These are phyloP conservation scores for Miscanthus sacchariflorus DNA, from an alignment of 202 grass and related monocot species.

Conservation along the genomic window DNA sequence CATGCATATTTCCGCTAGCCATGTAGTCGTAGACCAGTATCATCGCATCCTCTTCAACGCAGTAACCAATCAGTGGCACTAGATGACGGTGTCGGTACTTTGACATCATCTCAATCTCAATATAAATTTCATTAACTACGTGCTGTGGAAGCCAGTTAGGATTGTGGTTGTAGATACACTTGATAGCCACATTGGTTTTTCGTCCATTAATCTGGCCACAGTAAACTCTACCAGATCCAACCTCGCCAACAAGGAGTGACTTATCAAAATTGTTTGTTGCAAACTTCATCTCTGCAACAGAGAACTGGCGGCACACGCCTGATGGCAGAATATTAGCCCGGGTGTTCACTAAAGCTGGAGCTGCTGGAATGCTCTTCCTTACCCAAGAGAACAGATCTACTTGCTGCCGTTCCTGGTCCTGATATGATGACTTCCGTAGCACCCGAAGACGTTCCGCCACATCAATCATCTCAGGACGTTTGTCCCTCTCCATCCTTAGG, in stretches of 20 bases:
- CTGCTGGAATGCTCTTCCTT: background rate
- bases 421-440: background rate
- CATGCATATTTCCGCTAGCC: constrained; percentile 38
- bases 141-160: too few species aligned
- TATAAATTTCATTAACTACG: too few species aligned
- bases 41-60: constrained; percentile 42
- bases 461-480: constrained; percentile 18
- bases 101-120: constrained; percentile 35
- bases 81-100: constrained; percentile 50
- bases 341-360: background rate
- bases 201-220: background rate
- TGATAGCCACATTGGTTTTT: background rate
- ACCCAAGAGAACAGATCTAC: background rate
- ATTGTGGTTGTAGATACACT: too few species aligned
- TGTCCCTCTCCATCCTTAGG: background rate
- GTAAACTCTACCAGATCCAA: background rate
- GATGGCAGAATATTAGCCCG: background rate
- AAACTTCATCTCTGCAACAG: constrained; percentile 44
- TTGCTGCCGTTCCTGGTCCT: background rate
- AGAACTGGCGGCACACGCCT: constrained; percentile 48
- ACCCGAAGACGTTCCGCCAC: background rate
- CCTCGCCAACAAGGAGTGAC: constrained; percentile 28
- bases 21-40: constrained; percentile 55
- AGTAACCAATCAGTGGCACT: constrained; percentile 57
- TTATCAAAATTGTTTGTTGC: constrained; percentile 53